Evolutionary conservation across 2,329 filamentous ascomycete genomes (phyloP).

Genomic region (Ophiocordyceps robertsii): DNA sequence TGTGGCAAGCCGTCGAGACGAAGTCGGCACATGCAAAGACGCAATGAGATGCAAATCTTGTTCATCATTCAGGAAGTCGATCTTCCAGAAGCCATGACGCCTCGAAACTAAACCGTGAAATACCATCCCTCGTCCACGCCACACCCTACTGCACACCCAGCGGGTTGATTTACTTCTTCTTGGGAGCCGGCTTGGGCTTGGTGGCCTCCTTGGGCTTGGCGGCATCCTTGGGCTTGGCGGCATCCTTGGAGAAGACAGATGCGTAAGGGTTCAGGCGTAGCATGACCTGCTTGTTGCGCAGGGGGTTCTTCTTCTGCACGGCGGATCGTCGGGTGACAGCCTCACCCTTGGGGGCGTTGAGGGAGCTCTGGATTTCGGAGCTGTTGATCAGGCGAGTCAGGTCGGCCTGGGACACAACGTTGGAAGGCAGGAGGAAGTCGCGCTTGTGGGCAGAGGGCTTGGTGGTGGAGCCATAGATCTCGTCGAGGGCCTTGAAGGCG

Average conservation of each 20-base stretch:
- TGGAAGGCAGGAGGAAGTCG: slow-evolving; percentile 93
- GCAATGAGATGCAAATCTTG: slow-evolving; percentile 13
- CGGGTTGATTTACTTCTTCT: slow-evolving; percentile 24
- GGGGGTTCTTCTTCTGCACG: slow-evolving; percentile 99
- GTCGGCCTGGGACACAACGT: slow-evolving; percentile 87
- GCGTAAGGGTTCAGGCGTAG: slow-evolving; percentile 98
- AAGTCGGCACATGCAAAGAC: background rate
- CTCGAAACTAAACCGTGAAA: slow-evolving; percentile 22
- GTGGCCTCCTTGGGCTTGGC: slow-evolving; percentile 40
- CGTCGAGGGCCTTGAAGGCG: slow-evolving; percentile 92
- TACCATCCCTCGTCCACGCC: slow-evolving; percentile 10
- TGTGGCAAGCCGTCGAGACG: no score
- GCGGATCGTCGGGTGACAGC: slow-evolving; percentile 76
- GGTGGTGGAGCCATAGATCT: slow-evolving; percentile 91
- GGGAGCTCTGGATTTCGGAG: slow-evolving; percentile 92
- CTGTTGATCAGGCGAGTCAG: slow-evolving; percentile 98
- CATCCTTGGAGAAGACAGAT: slow-evolving; percentile 66
- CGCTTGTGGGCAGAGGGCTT: slow-evolving; percentile 88
- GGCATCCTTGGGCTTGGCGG: slow-evolving; percentile 23
- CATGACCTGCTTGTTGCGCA: slow-evolving; percentile 96
- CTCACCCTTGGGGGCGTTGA: slow-evolving; percentile 82
- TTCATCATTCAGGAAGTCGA: slow-evolving; percentile 20
- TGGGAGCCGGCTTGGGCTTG: slow-evolving; percentile 25
- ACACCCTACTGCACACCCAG: slow-evolving; percentile 25
- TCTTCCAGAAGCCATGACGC: slow-evolving; percentile 23